Conservation (phyloP, 2,329 filamentous ascomycete genomes). For the Aspergillus fumigatus region DNA sequence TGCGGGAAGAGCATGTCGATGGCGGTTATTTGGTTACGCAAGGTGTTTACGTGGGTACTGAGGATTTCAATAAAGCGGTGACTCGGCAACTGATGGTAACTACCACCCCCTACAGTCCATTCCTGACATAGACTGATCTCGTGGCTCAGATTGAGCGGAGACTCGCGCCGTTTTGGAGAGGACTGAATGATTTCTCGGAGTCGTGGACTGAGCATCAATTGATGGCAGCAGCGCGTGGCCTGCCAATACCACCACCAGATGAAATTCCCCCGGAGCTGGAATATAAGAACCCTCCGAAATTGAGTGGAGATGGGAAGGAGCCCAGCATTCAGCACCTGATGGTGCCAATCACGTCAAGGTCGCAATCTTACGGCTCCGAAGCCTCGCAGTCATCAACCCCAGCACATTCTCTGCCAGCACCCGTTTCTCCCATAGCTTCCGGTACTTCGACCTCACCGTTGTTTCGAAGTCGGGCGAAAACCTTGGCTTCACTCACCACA, state of each 20-base stretch:
- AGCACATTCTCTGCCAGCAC: constrained; percentile 58
- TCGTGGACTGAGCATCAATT: constrained; percentile 94
- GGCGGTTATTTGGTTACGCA: constrained; percentile 92
- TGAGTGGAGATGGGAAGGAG: constrained; percentile 42
- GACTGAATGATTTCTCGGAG: constrained; percentile 80
- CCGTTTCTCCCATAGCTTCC: constrained; percentile 52
- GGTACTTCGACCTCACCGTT: constrained; percentile 50
- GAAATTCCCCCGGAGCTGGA: constrained; percentile 69
- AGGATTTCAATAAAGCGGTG: constrained; percentile 86
- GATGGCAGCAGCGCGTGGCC: constrained; percentile 80
- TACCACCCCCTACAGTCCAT: not conserved
- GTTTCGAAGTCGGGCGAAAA: constrained; percentile 83
- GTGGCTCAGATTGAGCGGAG: constrained; percentile 77
- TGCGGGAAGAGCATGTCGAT: constrained; percentile 88
- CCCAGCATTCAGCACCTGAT: constrained; percentile 66
- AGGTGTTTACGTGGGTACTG: constrained; percentile 83
- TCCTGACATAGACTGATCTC: constrained; percentile 16
- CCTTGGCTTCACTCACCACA: constrained; percentile 74
- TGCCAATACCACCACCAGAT: constrained; percentile 79
- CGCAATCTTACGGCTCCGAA: constrained; percentile 76
- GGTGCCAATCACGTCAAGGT: constrained; percentile 72
- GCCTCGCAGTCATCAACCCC: constrained; percentile 59
- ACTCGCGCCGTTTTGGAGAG: constrained; percentile 92
- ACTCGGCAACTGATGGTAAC: constrained; percentile 87
- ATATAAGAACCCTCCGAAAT: constrained; percentile 46